Base-by-base conservation (phyloP, 495 filamentous ascomycete species). In the Tetracladium setigerum region DNA sequence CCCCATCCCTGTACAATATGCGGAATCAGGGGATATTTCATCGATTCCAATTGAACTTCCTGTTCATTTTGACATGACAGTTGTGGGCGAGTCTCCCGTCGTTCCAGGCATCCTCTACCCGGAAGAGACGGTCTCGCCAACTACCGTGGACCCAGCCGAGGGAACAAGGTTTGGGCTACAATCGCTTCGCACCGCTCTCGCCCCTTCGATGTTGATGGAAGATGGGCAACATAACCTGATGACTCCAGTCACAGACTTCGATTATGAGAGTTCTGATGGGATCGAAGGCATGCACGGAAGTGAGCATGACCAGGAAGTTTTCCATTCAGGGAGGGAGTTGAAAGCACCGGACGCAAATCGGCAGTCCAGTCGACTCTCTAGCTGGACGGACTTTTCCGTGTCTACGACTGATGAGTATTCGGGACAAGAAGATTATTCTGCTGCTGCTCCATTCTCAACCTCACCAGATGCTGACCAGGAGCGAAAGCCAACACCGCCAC, bases 371-470 rank as follows among this genome's bases (percentile, higher is more conserved):
- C 66, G 71, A 30, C 63, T 67, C 18, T 74, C 74, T 11, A 59
- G 66, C 12, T 78, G 74, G 74, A 78, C 74, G n/a, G 72, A 78
- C 60, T 71, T 70, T 47, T 74, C 74, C 1, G 62, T 78, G 35
- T 72, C 70, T 12, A 73, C 70, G 11, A 51, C 44, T 27, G 55
- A 64, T 38, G 51, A 46, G 12, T 57, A 58, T 48, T 50, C 60
- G 27, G 46, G 40, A n/a, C 38, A 32, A 22, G 32, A 44, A 14
- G 47, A 51, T 16, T 35, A 32, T 37, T 7, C 19, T n/a, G n/a
- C 5, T 18, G 14, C 19, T 34, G 2, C 22, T 34, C 34, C 45
- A 22, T 6, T 46, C 34, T 7, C 9, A 22, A 2, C 31, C 7
- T 13, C 37, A 24, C 17, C 35, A 18, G 44, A 56, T 6, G 38